phyloP scores from a whole-genome alignment of 2,329 filamentous ascomycete species.

The Fusarium cicatricum region DNA sequence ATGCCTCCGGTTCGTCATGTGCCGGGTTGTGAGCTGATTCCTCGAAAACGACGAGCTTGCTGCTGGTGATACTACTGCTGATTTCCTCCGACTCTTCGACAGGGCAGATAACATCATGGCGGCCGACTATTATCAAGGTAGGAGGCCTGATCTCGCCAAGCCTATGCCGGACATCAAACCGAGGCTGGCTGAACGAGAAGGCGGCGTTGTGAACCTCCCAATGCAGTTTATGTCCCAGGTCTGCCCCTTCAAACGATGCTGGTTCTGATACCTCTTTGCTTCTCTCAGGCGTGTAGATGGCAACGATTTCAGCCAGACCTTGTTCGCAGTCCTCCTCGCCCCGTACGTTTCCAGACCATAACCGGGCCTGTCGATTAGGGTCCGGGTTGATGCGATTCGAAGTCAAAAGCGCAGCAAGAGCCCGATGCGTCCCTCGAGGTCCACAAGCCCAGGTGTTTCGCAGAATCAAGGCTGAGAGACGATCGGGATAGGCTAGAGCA shows the following conservation, averaged over 20 bases:
- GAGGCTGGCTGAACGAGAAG: conserved; percentile 7
- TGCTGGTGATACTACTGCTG: neutral
- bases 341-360: conserved; percentile 7
- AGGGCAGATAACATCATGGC: conserved; percentile 3
- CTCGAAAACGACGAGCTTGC: conserved; percentile 11
- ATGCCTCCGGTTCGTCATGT: conserved; percentile 5
- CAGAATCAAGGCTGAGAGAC: neutral
- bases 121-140: conserved; percentile 8
- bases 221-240: neutral
- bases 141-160: neutral
- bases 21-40: conserved; percentile 11
- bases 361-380: conserved; percentile 2
- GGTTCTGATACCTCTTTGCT: neutral
- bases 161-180: conserved; percentile 3
- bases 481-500: neutral
- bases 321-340: neutral
- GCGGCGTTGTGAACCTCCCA: conserved; percentile 19
- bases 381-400: conserved; percentile 3
- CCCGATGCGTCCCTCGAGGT: neutral
- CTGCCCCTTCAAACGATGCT: neutral
- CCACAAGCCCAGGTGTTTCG: conserved; percentile 10
- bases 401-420: neutral
- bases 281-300: neutral
- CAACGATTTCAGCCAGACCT: conserved; percentile 7
- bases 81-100: conserved; percentile 13